Conservation (phyloP, 164 flowering plant species). For the Malania oleifera region DNA sequence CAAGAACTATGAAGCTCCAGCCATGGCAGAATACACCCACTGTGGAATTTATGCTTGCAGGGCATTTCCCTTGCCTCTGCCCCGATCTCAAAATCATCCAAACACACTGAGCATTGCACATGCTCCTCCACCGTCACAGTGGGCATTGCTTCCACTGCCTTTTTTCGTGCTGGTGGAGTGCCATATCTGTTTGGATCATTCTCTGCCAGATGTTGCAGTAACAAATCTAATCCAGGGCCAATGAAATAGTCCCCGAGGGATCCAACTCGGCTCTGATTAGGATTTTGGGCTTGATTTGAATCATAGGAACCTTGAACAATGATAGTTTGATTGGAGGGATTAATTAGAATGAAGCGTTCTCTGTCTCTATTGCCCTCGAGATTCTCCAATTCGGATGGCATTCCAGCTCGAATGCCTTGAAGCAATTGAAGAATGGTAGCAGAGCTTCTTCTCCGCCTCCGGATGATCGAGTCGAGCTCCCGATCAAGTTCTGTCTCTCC, state of each 20-base stretch:
- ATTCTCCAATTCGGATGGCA: constrained; percentile 36
- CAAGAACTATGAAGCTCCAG: constrained; percentile 88
- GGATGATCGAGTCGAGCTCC: constrained; percentile 36
- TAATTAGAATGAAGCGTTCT: constrained; percentile 54
- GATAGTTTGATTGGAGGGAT: constrained; percentile 58
- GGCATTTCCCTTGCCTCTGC: constrained; percentile 82
- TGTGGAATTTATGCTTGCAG: constrained; percentile 81
- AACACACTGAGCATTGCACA: constrained; percentile 65
- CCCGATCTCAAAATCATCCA: constrained; percentile 72
- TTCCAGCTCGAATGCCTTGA: constrained; percentile 48
- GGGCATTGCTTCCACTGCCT: constrained; percentile 75
- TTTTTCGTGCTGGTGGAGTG: constrained; percentile 82
- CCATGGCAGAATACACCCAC: constrained; percentile 70
- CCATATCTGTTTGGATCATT: constrained; percentile 86
- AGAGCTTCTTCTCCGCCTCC: constrained; percentile 65
- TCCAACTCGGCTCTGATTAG: constrained; percentile 27
- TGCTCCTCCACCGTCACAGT: constrained; percentile 42
- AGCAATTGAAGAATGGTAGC: constrained; percentile 58
- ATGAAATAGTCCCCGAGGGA: constrained; percentile 71
- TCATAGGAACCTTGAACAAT: constrained; percentile 47
- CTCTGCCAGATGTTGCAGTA: constrained; percentile 85
- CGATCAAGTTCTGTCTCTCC: constrained; percentile 41
- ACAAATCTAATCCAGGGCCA: constrained; percentile 66
- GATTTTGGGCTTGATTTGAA: constrained; percentile 20
- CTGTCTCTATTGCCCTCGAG: constrained; percentile 21